Percentiles rank a stretch among this genome's conserved stretches.
Evolutionary conservation across 345 rosid genomes (phyloP).

Genomic region (Erodium maritimum): DNA sequence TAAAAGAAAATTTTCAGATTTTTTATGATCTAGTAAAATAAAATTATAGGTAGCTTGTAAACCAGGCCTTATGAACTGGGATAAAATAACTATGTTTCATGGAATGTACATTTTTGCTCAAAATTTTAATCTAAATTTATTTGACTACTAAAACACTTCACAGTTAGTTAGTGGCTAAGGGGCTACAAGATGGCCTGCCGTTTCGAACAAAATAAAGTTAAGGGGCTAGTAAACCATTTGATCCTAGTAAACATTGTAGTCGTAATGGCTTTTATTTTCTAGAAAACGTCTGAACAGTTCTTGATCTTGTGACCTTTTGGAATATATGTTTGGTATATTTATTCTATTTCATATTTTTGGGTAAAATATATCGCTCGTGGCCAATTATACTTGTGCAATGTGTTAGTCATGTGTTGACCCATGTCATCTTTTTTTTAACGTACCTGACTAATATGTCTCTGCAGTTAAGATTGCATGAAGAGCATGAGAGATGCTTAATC

Average conservation of each 20-base stretch:
- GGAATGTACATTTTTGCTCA: background rate
- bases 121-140: no score
- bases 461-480: constrained; percentile 91
- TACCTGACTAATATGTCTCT: constrained; percentile 11
- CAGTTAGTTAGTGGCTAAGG: background rate
- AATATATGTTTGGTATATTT: background rate
- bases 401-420: no score
- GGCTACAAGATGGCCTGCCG: background rate
- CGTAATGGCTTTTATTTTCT: no score
- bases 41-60: background rate
- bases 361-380: background rate
- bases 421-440: no score
- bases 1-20: background rate
- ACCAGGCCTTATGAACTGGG: no score
- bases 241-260: background rate
- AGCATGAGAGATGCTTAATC: constrained; percentile 85
- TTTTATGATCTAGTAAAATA: background rate
- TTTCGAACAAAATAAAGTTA: no score
- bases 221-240: background rate
- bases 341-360: background rate
- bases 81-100: no score
- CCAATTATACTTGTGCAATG: no score
- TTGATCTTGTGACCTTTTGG: no score
- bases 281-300: background rate
- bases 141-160: background rate